Base-by-base conservation (phyloP, 768 basidiomycete genomes). In the Mycena rosella region DNA sequence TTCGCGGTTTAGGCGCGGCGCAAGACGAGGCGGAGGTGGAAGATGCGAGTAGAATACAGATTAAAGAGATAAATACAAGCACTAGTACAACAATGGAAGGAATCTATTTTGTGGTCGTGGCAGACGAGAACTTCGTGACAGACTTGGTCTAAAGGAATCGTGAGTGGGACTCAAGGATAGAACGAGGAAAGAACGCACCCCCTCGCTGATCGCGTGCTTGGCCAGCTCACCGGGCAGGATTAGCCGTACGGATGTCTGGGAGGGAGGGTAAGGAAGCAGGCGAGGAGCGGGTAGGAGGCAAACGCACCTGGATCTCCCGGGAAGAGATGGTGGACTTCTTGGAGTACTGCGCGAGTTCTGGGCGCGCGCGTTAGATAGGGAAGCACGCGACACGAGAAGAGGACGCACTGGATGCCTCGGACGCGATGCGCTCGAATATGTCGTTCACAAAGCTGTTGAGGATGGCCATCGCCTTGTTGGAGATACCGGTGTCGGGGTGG, bases 261-360 rank as follows among this genome's bases (percentile, higher is more conserved):
- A 40, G 38, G 38, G 38, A 40, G 38, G 32, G 13, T 40, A 5
- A 40, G 38, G 14, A 11, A 10, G 38, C 5, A 15, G 8, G 38
- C 38, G 38, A 18, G 38, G 4, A 15, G 38, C 10, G 17, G 14
- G 38, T 18, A 15, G 4, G 17, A 9, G 4, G 10, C n/a, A 15
- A 40, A 40, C 38, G 38, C 38, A 40, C 38, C 38, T 40, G 96
- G 73, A 98, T 98, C 83, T 99, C 96, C 69, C 96, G 95, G 49
- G 96, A 98, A 27, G 97, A 98, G 79, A 99, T 98, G 44, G 96
- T 99, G 8, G 96, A 98, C 81, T 97, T 97, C 86, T 98, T 97
- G 72, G 96, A 98, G 85, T 98, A 98, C 4, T 95, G 87, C 54
- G 97, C 96, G 73, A 99, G 93, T 85, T 97, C 96, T 95, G 73